Evolutionary conservation across 1,284 basidiomycete genomes (phyloP), one percentile per base, ranked within the genome.

Genomic region (Papiliotrema nemorosa): DNA sequence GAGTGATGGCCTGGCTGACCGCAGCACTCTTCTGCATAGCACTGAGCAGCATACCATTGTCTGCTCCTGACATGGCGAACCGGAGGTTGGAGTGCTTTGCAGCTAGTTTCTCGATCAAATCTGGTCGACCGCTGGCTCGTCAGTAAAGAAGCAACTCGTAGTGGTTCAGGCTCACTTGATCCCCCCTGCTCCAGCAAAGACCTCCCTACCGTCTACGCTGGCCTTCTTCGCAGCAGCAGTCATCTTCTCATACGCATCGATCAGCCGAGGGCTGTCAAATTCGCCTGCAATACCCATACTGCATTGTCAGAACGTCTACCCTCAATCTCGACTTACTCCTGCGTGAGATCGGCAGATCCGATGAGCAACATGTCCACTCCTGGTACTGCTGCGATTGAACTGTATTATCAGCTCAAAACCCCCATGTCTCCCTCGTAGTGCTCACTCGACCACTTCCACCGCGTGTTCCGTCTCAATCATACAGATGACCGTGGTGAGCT

Each of bases 241-340:
- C 1, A 60, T 53, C 27, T 41, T 37, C 13, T 36, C 53, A 33
- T 46, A 60, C 2, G 55, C 58, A 5, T 50, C 58, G 18, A 25
- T 44, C 16, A 60, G 13, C 5, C 53, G 21, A 5, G 55, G 51
- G 44, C 44, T 29, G 46, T 60, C 58, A 35, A 36, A 60, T 3
- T 60, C 56, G 20, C 55, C 53, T 12, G 56, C 47, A 20, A 60
- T 55, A 10, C 58, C 58, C 56, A 60, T 55, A 42, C 58, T 60
- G n/a, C n/a, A 31, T 26, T 13, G 31, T 25, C 22, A 21, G 31
- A 50, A 16, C 5, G 13, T 29, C 14, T 5, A 13, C n/a, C n/a
- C n/a, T n/a, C n/a, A n/a, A n/a, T n/a, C n/a, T n/a, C n/a, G 16
- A 49, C 58, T 31, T 26, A 60, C 58, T 60, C 58, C 5, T 31